phyloP scores from a whole-genome alignment of 129 eudicot species.

The Escallonia rubra region DNA sequence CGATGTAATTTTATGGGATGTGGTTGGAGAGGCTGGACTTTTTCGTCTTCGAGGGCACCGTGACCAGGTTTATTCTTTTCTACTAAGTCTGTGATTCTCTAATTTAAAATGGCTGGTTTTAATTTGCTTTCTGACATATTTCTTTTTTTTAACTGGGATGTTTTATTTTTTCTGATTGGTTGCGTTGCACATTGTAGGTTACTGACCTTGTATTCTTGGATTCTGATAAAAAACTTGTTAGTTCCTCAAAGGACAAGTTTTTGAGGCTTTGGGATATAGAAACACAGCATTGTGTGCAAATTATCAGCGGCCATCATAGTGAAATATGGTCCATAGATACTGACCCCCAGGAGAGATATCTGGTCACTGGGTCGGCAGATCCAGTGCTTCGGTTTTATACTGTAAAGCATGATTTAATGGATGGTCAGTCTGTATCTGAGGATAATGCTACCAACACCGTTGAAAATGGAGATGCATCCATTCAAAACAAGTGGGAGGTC shows the following conservation, averaged over 20 bases:
- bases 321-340: conserved; percentile 91
- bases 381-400: conserved; percentile 72
- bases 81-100: neutral
- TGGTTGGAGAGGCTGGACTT: conserved; percentile 82
- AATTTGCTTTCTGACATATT: neutral
- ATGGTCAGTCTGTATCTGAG: conserved; percentile 19
- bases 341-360: conserved; percentile 68
- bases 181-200: conserved; percentile 39
- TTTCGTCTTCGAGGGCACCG: conserved; percentile 96
- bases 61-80: conserved; percentile 63
- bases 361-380: conserved; percentile 91
- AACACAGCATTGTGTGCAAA: conserved; percentile 92
- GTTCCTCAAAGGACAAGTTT: conserved; percentile 90
- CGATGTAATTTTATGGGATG: conserved; percentile 96
- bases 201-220: conserved; percentile 92
- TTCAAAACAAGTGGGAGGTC: conserved; percentile 77
- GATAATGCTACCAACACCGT: conserved; percentile 16
- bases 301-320: conserved; percentile 92
- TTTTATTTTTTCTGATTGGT: conserved; percentile 7
- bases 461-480: conserved; percentile 21
- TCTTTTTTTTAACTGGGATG: neutral
- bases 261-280: conserved; percentile 98
- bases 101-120: neutral
- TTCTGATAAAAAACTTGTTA: conserved; percentile 75
- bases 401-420: conserved; percentile 45